Conservation (phyloP, 257 asterid species). For the Fraxinus quadrangulata region DNA sequence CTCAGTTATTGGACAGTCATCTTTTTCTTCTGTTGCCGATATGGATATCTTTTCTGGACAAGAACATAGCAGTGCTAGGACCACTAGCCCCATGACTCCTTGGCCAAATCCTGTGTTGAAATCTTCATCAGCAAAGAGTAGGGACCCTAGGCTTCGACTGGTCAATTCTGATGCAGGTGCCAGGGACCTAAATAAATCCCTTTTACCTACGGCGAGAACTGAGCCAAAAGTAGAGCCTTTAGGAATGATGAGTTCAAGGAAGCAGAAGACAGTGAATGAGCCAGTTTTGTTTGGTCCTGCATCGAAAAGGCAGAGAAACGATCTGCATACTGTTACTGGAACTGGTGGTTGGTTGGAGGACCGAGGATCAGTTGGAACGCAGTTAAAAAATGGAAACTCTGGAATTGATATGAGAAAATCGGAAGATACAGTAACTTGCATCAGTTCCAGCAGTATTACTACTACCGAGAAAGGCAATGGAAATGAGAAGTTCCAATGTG, state of each 20-base stretch:
- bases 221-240: conserved; percentile 47
- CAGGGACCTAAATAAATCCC: conserved; percentile 29
- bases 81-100: conserved; percentile 37
- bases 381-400: conserved; percentile 18
- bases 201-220: conserved; percentile 34
- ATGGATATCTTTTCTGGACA: conserved; percentile 41
- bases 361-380: conserved; percentile 42
- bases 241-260: conserved; percentile 48
- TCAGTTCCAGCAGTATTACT: conserved; percentile 26
- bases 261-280: conserved; percentile 61
- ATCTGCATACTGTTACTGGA: conserved; percentile 35
- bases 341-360: conserved; percentile 56
- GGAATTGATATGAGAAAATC: conserved; percentile 30
- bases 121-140: conserved; percentile 59
- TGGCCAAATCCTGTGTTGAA: conserved; percentile 44
- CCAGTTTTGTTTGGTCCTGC: conserved; percentile 59
- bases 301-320: conserved; percentile 59
- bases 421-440: conserved; percentile 32
- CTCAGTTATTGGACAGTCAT: conserved; percentile 33
- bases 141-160: conserved; percentile 94
- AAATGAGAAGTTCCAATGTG: conserved; percentile 33
- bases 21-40: conserved; percentile 44
- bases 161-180: conserved; percentile 51
- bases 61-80: conserved; percentile 35
- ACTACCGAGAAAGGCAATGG: conserved; percentile 33